Evolutionary conservation across 2,329 filamentous ascomycete species (phyloP).

Genomic region (Penicillium glabrum): DNA sequence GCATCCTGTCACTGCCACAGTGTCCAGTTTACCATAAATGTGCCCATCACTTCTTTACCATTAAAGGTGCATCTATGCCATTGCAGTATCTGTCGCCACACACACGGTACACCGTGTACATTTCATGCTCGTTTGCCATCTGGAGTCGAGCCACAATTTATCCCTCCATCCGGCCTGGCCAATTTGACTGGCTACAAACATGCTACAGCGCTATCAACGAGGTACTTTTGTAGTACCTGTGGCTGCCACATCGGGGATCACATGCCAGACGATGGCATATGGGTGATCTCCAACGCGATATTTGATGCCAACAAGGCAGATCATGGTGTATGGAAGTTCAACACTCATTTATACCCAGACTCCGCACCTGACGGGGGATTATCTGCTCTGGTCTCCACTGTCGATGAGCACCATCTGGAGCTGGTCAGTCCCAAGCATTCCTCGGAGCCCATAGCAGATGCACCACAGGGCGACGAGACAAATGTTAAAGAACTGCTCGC

Average conservation of each 20-base stretch:
- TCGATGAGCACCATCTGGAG: conserved; percentile 15
- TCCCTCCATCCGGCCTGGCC: conserved; percentile 18
- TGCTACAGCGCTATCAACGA: conserved; percentile 25
- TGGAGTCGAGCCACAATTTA: conserved; percentile 22
- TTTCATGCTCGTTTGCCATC: conserved; percentile 26
- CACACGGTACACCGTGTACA: conserved; percentile 35
- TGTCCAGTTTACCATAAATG: conserved; percentile 34
- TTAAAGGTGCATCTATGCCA: conserved; percentile 45
- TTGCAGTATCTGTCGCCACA: conserved; percentile 45
- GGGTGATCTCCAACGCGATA: conserved; percentile 25
- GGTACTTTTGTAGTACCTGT: conserved; percentile 47
- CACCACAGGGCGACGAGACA: neutral
- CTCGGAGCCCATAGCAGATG: neutral
- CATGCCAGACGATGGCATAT: conserved; percentile 7
- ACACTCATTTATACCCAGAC: conserved; percentile 17
- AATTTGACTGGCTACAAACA: conserved; percentile 31
- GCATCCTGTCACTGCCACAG: conserved; percentile 26
- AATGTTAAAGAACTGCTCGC: conserved; percentile 30
- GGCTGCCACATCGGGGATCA: conserved; percentile 37
- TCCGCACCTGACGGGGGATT: conserved; percentile 20
- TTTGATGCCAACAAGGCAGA: conserved; percentile 21
- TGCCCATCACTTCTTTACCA: conserved; percentile 36
- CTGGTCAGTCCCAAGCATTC: conserved; percentile 9
- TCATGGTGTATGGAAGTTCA: conserved; percentile 17
- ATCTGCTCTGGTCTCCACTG: conserved; percentile 10